These are phyloP conservation scores for Chlamydomonas schloesseri DNA, from an alignment of 139 green algal species.

Conservation along the genomic window DNA sequence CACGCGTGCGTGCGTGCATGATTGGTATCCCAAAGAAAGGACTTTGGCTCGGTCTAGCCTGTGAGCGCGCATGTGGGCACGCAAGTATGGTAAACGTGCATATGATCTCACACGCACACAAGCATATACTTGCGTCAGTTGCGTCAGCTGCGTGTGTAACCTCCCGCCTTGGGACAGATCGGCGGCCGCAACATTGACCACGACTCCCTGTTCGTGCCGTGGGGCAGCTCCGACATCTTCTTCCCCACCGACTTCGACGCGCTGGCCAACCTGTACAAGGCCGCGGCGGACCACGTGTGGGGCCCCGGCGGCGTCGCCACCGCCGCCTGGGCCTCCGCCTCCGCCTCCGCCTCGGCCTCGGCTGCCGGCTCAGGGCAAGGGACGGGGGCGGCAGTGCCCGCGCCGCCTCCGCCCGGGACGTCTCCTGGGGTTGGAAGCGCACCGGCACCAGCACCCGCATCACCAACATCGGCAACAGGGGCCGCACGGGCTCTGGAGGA, in stretches of 20 bases:
- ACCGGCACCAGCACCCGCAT: neutral
- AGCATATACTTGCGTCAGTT: too few relatives aligned
- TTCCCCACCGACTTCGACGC: conserved; percentile 91
- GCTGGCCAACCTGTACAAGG: conserved; percentile 70
- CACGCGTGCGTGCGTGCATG: too few relatives aligned
- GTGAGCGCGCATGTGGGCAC: too few relatives aligned
- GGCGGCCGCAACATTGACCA: conserved; percentile 72
- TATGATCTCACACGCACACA: too few relatives aligned
- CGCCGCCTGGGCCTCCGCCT: neutral
- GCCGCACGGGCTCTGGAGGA: neutral
- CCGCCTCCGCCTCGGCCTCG: too few relatives aligned
- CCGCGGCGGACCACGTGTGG: conserved; percentile 53
- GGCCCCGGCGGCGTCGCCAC: neutral
- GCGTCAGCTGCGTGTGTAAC: too few relatives aligned
- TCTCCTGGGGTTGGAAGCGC: neutral
- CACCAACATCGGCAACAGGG: neutral
- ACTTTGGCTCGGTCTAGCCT: too few relatives aligned
- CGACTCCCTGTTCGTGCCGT: conserved; percentile 62
- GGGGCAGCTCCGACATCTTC: conserved; percentile 88
- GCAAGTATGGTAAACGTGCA: too few relatives aligned
- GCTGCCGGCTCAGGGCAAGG: too few relatives aligned
- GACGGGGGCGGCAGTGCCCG: too few relatives aligned
- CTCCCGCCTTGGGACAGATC: too few relatives aligned
- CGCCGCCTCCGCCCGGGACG: neutral
- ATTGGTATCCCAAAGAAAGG: too few relatives aligned